Conservation (phyloP, 2,329 filamentous ascomycete genomes). For the Clonostachys chloroleuca region DNA sequence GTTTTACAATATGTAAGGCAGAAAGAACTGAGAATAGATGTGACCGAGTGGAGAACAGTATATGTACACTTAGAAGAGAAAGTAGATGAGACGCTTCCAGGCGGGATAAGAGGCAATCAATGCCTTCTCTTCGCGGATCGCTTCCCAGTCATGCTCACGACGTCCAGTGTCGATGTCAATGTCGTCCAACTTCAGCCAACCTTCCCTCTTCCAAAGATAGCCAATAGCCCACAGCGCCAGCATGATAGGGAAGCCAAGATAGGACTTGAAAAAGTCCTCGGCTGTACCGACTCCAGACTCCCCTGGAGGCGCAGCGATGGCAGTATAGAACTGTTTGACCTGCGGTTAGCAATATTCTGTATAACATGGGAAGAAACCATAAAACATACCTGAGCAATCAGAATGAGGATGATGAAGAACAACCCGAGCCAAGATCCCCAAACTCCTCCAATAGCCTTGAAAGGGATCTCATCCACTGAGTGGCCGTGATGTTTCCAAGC, state of each 20-base stretch:
- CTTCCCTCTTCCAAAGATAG: slow-evolving; percentile 62
- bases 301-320: slow-evolving; percentile 30
- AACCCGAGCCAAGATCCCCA: slow-evolving; percentile 63
- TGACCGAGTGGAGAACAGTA: too few relatives aligned
- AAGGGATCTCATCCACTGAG: slow-evolving; percentile 62
- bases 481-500: slow-evolving; percentile 60
- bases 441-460: slow-evolving; percentile 55
- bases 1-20: too few relatives aligned
- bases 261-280: slow-evolving; percentile 51
- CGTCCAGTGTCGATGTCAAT: slow-evolving; percentile 67
- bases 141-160: slow-evolving; percentile 62
- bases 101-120: slow-evolving; percentile 44
- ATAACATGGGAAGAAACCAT: slow-evolving; percentile 10
- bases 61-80: slow-evolving; percentile 26
- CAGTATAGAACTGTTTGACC: slow-evolving; percentile 39
- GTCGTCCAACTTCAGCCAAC: slow-evolving; percentile 51
- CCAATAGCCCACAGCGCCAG: slow-evolving; percentile 51
- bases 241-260: slow-evolving; percentile 50
- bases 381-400: slow-evolving; percentile 45
- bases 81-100: slow-evolving; percentile 38
- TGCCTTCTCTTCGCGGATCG: slow-evolving; percentile 50
- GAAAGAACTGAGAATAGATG: too few relatives aligned
- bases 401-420: slow-evolving; percentile 46
- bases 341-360: slow-evolving; percentile 16
- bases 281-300: slow-evolving; percentile 27